Conservation (phyloP, 164 flowering plant species). For the Protea cynaroides region DNA sequence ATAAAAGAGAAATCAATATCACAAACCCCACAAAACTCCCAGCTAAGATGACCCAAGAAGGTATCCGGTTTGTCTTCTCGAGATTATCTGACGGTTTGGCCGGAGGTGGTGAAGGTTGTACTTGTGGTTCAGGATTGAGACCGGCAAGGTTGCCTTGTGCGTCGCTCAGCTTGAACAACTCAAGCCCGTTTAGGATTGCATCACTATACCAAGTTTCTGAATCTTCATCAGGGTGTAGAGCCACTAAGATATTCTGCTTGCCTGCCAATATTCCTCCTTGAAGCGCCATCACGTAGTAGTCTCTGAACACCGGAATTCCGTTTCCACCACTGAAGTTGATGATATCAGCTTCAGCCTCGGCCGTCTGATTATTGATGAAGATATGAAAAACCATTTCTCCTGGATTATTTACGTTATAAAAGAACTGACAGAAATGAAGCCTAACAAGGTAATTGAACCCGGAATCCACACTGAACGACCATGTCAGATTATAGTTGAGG, state of each 20-base stretch:
- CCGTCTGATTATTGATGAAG: background rate
- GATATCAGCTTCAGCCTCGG: background rate
- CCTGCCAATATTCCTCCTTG: too few relatives aligned
- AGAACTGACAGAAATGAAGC: background rate
- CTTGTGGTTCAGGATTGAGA: background rate
- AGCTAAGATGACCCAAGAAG: background rate
- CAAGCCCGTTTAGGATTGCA: background rate
- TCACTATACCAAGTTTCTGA: background rate
- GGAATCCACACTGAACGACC: background rate
- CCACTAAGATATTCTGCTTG: background rate
- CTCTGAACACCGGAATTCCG: background rate
- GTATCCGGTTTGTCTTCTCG: background rate
- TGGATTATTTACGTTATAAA: background rate
- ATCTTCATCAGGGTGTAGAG: background rate
- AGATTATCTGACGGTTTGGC: background rate
- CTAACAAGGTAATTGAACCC: background rate
- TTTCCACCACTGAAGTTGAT: background rate
- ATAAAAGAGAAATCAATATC: background rate
- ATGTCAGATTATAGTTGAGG: conserved; percentile 4
- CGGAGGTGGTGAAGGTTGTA: background rate
- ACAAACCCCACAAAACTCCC: background rate
- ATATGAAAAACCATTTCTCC: background rate
- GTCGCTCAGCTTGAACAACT: background rate
- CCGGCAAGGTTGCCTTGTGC: background rate
- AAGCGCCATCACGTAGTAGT: background rate